Base-by-base conservation (phyloP, 2,329 filamentous ascomycete genomes). In the Fusarium equiseti region DNA sequence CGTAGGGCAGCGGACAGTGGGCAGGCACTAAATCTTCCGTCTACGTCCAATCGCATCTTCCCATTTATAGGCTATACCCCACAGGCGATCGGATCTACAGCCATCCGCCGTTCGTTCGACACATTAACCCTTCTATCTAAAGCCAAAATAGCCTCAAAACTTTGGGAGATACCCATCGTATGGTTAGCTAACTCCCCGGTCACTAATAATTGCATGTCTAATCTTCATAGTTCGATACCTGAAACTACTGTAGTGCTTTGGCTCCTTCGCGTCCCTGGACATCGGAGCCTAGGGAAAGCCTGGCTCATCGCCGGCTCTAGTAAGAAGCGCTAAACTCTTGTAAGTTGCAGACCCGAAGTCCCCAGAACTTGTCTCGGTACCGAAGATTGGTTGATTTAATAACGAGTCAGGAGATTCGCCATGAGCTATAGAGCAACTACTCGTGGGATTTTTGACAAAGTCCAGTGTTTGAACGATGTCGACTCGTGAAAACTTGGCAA, bases 251-350 rank as follows among this genome's bases (percentile, higher is more conserved):
- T 27, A 53, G 50, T 50, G 32, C 44, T 68, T n/a, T 58, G 43
- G 53, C 42, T 54, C 55, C 52, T 59, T 57, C 24, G 44, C 59
- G 59, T 57, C 57, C 35, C 31, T 63, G 15, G 22, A 8, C 31
- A 31, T 53, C 46, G 52, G 32, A 29, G 53, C 45, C 58, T 52
- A 64, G 63, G 67, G 31, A 64, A 38, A 54, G 46, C 46, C 63
- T 64, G 63, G 68, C 15, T 54, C 26, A 24, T 58, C 38, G 52
- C 44, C 60, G 46, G 29, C 35, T 52, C 50, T 56, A 68, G 56
- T 18, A 50, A 43, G 43, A 31, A 59, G 40, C 68, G 60, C 68
- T 72, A 71, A 65, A 43, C 68, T 53, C 42, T 55, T 72, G 59
- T 61, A 32, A 57, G 68, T 22, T 53, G 40, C 43, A 29, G 24